Conservation (phyloP, 179 eudicot genomes). For the Dionaea muscipula region DNA sequence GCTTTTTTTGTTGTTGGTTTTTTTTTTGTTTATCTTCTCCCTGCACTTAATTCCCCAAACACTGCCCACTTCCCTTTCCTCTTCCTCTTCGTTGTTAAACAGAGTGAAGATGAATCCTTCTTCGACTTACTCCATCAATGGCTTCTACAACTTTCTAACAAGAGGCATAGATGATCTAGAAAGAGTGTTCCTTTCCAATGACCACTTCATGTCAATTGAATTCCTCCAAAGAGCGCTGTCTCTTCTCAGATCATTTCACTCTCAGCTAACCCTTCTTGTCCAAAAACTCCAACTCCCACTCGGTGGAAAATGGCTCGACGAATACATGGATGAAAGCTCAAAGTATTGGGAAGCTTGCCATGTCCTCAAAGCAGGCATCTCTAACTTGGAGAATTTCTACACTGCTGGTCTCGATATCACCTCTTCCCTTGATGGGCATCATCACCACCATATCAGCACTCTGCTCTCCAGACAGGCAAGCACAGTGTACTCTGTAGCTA, state of each 20-base stretch:
- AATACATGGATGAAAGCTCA: conserved; percentile 88
- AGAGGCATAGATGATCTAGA: conserved; percentile 86
- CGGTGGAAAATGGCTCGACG: conserved; percentile 90
- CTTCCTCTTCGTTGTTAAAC: neutral
- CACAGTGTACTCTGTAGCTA: neutral
- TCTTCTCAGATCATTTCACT: conserved; percentile 68
- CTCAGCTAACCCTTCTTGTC: conserved; percentile 62
- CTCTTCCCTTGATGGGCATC: conserved; percentile 51
- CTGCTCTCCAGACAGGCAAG: conserved; percentile 62
- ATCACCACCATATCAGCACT: conserved; percentile 31
- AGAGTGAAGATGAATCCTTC: conserved; percentile 41
- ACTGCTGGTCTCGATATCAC: conserved; percentile 48
- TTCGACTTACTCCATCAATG: conserved; percentile 69
- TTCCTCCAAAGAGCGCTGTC: conserved; percentile 69
- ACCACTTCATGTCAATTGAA: conserved; percentile 84
- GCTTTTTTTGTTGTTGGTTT: no score
- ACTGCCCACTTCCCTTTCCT: neutral
- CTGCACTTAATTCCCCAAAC: no score
- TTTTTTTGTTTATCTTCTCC: no score
- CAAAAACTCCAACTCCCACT: conserved; percentile 86
- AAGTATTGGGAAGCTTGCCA: conserved; percentile 83
- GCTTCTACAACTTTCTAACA: conserved; percentile 67
- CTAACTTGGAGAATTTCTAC: conserved; percentile 64
- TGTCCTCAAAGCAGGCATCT: conserved; percentile 51
- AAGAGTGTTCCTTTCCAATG: conserved; percentile 45